Evolutionary conservation across 1,284 basidiomycete genomes (phyloP), one percentile per base, ranked within the genome.

Genomic region (Sporisorium sorghi): DNA sequence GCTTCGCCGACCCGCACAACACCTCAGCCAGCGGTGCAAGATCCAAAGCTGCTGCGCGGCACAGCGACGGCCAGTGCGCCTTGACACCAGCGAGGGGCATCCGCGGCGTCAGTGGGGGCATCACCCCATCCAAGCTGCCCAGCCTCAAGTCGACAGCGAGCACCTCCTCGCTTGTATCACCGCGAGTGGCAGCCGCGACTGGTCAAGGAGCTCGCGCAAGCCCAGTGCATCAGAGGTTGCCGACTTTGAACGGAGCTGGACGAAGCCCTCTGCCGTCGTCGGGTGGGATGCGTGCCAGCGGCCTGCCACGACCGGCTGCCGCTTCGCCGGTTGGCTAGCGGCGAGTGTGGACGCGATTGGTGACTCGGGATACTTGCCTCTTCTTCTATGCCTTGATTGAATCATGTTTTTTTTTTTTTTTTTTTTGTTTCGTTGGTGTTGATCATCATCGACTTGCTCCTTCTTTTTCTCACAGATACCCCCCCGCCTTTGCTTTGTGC

Each of bases 111-210:
- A 51, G 44, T 28, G 52, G 32, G 0, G 53, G 66, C 30, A 46
- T 57, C n/a, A 52, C 67, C n/a, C 53, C 61, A 5, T 71, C 68
- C n/a, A 71, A 65, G 54, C 54, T 71, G 50, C 68, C 68, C 1
- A 56, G 61, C 24, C 61, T 71, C 30, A 48, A 58, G 21, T 40
- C 39, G 10, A 19, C 37, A 8, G 48, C 61, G 19, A 71, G 68
- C 50, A 58, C 49, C 15, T 44, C 53, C 6, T 59, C 53, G 19
- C 33, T 70, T 11, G 51, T 43, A 19, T 26, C 55, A 23, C 12
- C n/a, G 30, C 24, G 37, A 40, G 50, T 26, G 6, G 10, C 10
- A 9, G 39, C 49, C 2, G 8, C 5, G 6, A 19, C 19, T 5
- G 56, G 56, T 12, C 24, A 30, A 19, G 39, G 26, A 15, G 26